Conservation (phyloP, 169 alveolate genomes). For the Plasmodium fragile region DNA sequence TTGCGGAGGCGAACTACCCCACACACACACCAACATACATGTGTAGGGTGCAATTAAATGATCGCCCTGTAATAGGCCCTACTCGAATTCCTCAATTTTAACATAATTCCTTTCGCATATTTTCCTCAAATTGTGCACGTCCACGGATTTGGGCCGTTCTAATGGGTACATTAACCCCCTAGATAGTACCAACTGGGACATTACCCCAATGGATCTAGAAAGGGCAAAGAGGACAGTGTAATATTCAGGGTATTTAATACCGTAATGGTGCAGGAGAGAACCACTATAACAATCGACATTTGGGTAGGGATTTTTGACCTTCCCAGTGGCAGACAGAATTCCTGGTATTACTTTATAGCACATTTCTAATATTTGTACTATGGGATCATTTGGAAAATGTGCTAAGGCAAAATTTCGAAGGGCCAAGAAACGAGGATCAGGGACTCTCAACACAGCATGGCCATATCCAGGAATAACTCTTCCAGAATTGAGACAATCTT, state of each 20-base stretch:
- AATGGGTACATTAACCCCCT: slow-evolving; percentile 90
- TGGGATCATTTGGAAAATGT: slow-evolving; percentile 90
- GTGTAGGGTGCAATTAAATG: neutral
- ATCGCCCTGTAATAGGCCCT: neutral
- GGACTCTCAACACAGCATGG: slow-evolving; percentile 96
- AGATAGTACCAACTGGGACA: slow-evolving; percentile 87
- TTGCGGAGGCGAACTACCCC: neutral
- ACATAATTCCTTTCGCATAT: slow-evolving; percentile 65
- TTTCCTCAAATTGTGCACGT: slow-evolving; percentile 52
- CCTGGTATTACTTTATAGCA: slow-evolving; percentile 91
- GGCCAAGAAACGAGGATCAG: slow-evolving; percentile 95
- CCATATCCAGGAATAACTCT: slow-evolving; percentile 97
- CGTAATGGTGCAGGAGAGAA: slow-evolving; percentile 92
- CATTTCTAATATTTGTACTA: slow-evolving; percentile 79
- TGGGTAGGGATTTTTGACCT: slow-evolving; percentile 96
- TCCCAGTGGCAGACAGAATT: slow-evolving; percentile 89
- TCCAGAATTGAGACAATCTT: slow-evolving; percentile 87
- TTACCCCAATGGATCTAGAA: slow-evolving; percentile 95
- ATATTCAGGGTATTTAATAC: slow-evolving; percentile 91
- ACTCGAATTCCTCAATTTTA: slow-evolving; percentile 74
- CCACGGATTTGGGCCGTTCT: slow-evolving; percentile 90
- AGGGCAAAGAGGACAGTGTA: slow-evolving; percentile 96
- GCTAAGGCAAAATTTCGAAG: slow-evolving; percentile 90
- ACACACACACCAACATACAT: neutral
- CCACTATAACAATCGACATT: slow-evolving; percentile 98